A percentile compares a stretch with the other conserved stretches of the same genome.
Conservation (phyloP, 1,284 basidiomycete species). For the Ustilago lituana region DNA sequence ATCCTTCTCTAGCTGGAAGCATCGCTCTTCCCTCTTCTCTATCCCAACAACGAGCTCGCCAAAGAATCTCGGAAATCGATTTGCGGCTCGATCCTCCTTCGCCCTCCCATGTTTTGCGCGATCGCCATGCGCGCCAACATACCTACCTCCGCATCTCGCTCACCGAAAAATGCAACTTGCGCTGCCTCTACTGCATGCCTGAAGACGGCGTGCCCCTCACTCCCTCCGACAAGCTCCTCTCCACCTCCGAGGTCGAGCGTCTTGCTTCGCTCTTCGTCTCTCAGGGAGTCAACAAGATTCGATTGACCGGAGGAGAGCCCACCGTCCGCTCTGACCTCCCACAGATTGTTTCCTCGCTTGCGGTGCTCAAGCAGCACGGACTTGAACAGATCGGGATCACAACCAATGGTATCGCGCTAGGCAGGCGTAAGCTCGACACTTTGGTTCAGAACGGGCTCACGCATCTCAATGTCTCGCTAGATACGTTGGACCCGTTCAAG, state of each 20-base stretch:
- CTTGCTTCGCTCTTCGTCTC: constrained; percentile 79
- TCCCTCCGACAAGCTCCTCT: constrained; percentile 76
- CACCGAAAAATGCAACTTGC: constrained; percentile 85
- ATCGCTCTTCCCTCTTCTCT: not conserved
- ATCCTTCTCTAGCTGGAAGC: not conserved
- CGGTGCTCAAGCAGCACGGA: constrained; percentile 69
- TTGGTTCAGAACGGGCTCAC: constrained; percentile 79
- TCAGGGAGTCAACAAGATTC: constrained; percentile 83
- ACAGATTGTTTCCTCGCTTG: constrained; percentile 72
- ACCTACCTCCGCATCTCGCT: constrained; percentile 86
- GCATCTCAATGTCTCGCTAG: constrained; percentile 78
- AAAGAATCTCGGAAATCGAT: constrained; percentile 37
- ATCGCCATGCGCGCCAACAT: constrained; percentile 69
- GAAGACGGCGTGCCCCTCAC: constrained; percentile 80
- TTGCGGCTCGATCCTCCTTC: constrained; percentile 12
- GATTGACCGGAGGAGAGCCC: constrained; percentile 87
- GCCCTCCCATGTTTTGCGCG: constrained; percentile 36
- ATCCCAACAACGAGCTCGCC: constrained; percentile 23
- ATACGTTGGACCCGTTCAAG: constrained; percentile 85
- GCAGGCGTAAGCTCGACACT: constrained; percentile 74
- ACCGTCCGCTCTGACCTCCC: constrained; percentile 82
- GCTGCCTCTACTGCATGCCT: constrained; percentile 93
- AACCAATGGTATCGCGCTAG: constrained; percentile 80
- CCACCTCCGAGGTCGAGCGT: constrained; percentile 77
- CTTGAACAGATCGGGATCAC: constrained; percentile 85